phyloP scores from a whole-genome alignment of 805 yeast species.

The Tetrapisispora arboricola region DNA sequence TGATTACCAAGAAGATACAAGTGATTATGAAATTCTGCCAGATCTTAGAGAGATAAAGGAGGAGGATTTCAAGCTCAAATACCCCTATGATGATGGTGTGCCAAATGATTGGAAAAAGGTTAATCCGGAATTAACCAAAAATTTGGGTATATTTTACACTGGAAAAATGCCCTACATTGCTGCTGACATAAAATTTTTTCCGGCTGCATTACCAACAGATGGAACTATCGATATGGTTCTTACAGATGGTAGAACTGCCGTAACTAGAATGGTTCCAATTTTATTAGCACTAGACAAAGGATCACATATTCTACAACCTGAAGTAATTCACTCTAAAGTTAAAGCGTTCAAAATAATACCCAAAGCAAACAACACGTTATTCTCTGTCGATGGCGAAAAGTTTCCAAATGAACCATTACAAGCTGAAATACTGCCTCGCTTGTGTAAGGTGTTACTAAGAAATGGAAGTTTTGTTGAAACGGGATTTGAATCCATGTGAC shows the following conservation, averaged over 20 bases:
- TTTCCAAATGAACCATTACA: slow-evolving; percentile 73
- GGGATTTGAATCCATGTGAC: slow-evolving; percentile 32
- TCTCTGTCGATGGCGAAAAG: slow-evolving; percentile 84
- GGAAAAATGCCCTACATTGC: slow-evolving; percentile 92
- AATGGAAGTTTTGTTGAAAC: slow-evolving; percentile 52
- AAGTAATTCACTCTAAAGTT: slow-evolving; percentile 67
- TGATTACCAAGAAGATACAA: neutral
- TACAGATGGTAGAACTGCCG: slow-evolving; percentile 53
- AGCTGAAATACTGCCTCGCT: slow-evolving; percentile 63
- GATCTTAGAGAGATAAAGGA: slow-evolving; percentile 24
- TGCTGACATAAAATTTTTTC: slow-evolving; percentile 76
- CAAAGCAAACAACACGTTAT: slow-evolving; percentile 34
- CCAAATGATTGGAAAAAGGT: slow-evolving; percentile 64
- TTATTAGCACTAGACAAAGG: slow-evolving; percentile 64
- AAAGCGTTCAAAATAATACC: slow-evolving; percentile 71
- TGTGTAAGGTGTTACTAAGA: slow-evolving; percentile 52
- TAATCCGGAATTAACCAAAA: slow-evolving; percentile 37
- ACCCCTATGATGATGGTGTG: slow-evolving; percentile 33
- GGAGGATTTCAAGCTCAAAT: slow-evolving; percentile 36
- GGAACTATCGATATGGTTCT: slow-evolving; percentile 77
- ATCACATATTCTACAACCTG: slow-evolving; percentile 56
- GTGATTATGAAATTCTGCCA: neutral
- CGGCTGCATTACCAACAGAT: slow-evolving; percentile 84
- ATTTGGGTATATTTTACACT: slow-evolving; percentile 66
- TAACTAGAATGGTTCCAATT: slow-evolving; percentile 46